Percentiles rank a stretch among this genome's conserved stretches.
Evolutionary conservation across 768 basidiomycete species (phyloP).

Genomic region (Pleurotus salmoneostramineus): DNA sequence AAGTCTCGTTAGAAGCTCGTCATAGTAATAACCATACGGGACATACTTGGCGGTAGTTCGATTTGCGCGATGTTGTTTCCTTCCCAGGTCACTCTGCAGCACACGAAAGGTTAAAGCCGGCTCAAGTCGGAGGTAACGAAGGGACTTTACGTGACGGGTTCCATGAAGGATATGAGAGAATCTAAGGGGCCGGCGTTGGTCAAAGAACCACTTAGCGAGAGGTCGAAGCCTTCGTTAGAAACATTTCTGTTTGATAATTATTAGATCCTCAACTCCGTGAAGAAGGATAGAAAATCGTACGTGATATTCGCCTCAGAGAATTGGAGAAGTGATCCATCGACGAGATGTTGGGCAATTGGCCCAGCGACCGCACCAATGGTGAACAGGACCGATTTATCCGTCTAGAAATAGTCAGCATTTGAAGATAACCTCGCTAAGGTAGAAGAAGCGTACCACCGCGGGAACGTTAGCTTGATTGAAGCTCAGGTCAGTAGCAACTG

Average conservation of each 20-base stretch:
- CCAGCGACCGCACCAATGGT: conserved; percentile 70
- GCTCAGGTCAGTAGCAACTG: conserved; percentile 51
- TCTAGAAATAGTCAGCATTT: conserved; percentile 28
- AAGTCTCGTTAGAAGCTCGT: not conserved
- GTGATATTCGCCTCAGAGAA: conserved; percentile 61
- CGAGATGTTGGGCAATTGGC: conserved; percentile 62
- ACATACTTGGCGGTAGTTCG: conserved; percentile 51
- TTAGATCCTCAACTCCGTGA: no score
- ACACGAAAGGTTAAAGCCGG: not conserved
- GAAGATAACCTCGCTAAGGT: not conserved
- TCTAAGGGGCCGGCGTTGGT: conserved; percentile 67
- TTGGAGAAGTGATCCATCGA: conserved; percentile 47
- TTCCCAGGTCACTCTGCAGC: conserved; percentile 54
- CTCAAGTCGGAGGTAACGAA: not conserved
- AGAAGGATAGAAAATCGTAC: conserved; percentile 22
- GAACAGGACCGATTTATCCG: conserved; percentile 59
- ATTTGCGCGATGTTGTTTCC: conserved; percentile 62
- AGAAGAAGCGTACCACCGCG: conserved; percentile 36
- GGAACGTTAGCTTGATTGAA: conserved; percentile 57
- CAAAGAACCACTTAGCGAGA: conserved; percentile 55
- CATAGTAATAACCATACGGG: not conserved
- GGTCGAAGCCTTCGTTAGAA: conserved; percentile 58
- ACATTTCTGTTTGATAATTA: conserved; percentile 33
- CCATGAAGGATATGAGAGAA: conserved; percentile 60
- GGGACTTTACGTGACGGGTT: conserved; percentile 51